Percentiles rank a stretch among this genome's conserved stretches.
phyloP scores from a whole-genome alignment of 148 eudicot genomes.

The Gaultheria prostrata region DNA sequence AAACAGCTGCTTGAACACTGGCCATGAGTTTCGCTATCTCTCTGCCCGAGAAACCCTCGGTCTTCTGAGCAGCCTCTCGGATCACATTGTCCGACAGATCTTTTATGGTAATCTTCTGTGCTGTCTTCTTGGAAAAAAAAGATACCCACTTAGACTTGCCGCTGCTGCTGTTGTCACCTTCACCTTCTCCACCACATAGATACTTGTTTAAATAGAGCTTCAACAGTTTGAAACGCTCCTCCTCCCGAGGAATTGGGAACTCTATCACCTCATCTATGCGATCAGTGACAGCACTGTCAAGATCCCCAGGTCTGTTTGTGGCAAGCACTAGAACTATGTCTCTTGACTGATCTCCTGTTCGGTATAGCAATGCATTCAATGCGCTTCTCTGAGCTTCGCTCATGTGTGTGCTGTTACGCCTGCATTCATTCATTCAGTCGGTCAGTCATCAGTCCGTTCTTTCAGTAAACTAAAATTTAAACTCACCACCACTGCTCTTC shows the following conservation, averaged over 20 bases:
- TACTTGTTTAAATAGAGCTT: conserved; percentile 79
- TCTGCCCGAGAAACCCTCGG: conserved; percentile 91
- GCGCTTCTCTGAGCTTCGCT: conserved; percentile 99
- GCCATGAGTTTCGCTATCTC: conserved; percentile 96
- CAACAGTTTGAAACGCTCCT: conserved; percentile 80
- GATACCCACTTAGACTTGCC: conserved; percentile 41
- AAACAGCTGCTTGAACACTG: conserved; percentile 92
- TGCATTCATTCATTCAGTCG: conserved; percentile 22
- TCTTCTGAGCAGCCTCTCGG: conserved; percentile 76
- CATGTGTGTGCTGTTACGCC: conserved; percentile 91
- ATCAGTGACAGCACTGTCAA: conserved; percentile 86
- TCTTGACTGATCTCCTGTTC: conserved; percentile 96
- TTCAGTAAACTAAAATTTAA: background rate
- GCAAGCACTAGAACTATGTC: conserved; percentile 95
- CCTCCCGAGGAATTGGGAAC: conserved; percentile 89
- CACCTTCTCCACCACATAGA: conserved; percentile 32
- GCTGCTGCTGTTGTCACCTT: conserved; percentile 10
- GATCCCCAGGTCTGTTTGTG: conserved; percentile 93
- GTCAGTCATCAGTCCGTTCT: background rate
- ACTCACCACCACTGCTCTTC: background rate
- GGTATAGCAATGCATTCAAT: conserved; percentile 81
- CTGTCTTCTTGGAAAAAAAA: conserved; percentile 37
- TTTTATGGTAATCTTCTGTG: conserved; percentile 58
- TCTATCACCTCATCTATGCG: conserved; percentile 94
- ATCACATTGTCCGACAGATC: conserved; percentile 73